Evolutionary conservation across 495 filamentous ascomycete species (phyloP).

Genomic region (Trypethelium eluteriae): DNA sequence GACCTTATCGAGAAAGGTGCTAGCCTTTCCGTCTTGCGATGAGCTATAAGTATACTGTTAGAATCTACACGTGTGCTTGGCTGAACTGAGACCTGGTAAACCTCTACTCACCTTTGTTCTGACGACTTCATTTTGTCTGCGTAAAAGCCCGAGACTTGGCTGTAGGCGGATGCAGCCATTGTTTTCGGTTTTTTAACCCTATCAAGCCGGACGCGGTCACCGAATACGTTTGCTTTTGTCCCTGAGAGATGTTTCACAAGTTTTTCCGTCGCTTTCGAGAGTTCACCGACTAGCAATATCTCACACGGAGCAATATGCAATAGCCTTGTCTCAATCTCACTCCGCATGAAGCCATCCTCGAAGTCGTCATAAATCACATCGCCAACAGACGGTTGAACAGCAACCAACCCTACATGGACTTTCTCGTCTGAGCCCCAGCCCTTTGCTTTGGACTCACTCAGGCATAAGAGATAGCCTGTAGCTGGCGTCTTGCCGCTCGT

Average conservation of each 20-base stretch:
- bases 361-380: constrained; percentile 96
- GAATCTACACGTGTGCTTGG: constrained; percentile 35
- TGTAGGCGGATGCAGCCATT: constrained; percentile 73
- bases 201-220: constrained; percentile 80
- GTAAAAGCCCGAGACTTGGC: constrained; percentile 90
- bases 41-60: background rate
- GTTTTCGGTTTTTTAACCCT: constrained; percentile 69
- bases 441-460: constrained; percentile 81
- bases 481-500: constrained; percentile 30
- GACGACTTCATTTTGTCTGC: constrained; percentile 66
- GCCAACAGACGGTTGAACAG: constrained; percentile 90
- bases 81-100: background rate
- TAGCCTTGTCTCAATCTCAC: constrained; percentile 88
- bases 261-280: constrained; percentile 91
- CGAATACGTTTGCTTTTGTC: constrained; percentile 86
- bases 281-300: constrained; percentile 86
- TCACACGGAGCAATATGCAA: constrained; percentile 95
- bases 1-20: constrained; percentile 72
- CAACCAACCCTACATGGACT: constrained; percentile 84
- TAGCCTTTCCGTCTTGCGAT: constrained; percentile 31
- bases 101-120: constrained; percentile 1
- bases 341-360: constrained; percentile 96
- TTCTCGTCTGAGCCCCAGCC: constrained; percentile 88
- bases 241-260: constrained; percentile 83
- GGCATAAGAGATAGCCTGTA: constrained; percentile 85